phyloP scores from a whole-genome alignment of 73 alveolate genomes.

The Blepharisma japonicum region DNA sequence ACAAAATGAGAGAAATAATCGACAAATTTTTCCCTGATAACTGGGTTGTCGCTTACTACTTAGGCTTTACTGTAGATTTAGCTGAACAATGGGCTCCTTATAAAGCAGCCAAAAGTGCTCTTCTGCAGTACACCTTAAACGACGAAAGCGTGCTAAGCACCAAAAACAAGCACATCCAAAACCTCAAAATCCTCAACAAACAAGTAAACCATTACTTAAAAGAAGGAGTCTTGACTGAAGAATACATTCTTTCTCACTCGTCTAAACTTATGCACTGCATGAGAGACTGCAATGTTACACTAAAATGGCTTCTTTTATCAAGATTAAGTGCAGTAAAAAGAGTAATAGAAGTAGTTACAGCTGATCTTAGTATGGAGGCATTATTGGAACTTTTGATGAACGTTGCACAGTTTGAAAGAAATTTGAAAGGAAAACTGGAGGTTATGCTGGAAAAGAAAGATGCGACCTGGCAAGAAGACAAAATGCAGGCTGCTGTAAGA shows the following conservation, averaged over 20 bases:
- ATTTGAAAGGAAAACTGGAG: neutral
- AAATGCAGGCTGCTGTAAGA: conserved; percentile 39
- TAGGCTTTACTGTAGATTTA: conserved; percentile 91
- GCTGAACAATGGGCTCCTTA: conserved; percentile 91
- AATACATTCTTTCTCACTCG: conserved; percentile 83
- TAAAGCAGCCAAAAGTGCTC: too few relatives aligned
- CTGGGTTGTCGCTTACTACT: conserved; percentile 91
- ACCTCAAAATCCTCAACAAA: conserved; percentile 35
- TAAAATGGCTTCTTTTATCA: too few relatives aligned
- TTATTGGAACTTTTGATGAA: too few relatives aligned
- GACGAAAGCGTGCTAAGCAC: too few relatives aligned
- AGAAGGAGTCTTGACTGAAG: conserved; percentile 95
- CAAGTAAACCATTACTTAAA: conserved; percentile 29
- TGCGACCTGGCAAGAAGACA: conserved; percentile 45
- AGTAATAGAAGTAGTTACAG: conserved; percentile 60
- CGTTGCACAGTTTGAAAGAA: too few relatives aligned
- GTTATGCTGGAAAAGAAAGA: conserved; percentile 35
- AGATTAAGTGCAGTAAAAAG: conserved; percentile 67
- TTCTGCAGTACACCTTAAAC: too few relatives aligned
- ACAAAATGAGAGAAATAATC: conserved; percentile 91
- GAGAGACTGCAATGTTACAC: too few relatives aligned
- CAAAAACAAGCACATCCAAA: neutral
- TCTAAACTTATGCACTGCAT: too few relatives aligned
- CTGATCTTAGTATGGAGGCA: conserved; percentile 36
- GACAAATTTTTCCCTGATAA: conserved; percentile 95